Evolutionary conservation across 352 stramenopile genomes (phyloP), one percentile per base, ranked within the genome.

Genomic region (Thraustochytrium sp.): DNA sequence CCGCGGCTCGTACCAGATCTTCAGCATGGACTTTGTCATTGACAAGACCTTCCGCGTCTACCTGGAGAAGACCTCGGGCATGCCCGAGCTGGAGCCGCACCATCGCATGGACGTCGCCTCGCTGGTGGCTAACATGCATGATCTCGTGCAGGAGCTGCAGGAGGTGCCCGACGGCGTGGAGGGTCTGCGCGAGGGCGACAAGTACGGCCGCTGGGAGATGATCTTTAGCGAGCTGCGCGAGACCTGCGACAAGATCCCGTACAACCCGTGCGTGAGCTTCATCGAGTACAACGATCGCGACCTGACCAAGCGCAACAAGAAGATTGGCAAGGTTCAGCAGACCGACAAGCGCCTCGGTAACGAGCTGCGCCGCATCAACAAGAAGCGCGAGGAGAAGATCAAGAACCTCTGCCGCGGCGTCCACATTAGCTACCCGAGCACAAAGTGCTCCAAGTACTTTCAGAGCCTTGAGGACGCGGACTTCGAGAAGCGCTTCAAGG

Each of bases 251-350:
- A 84, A 84, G 38, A 73, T 80, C 49, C 31, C 84, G 1, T 84
- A 76, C 31, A 84, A 84, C 44, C 55, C 61, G 75, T 84, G 75
- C 61, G 31, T 84, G 23, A 56, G 11, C 9, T 84, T 84, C 13
- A 75, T 76, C 38, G 61, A 84, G 31, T 84, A 84, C 53, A 84
- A 76, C 49, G 75, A 84, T 26, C 85, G 65, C 64, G 59, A 84
- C 49, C 61, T 84, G 0, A 73, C 34, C 36, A 84, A 84, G 59
- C 26, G 29, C 13, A 84, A 84, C 61, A 42, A 44, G 23, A 84
- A 75, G 75, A 61, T 84, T 3, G 75, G 75, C 37, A 84, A 84
- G 51, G 75, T 84, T 3, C 75, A 84, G 44, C 29, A 48, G 29
- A 75, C 61, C 11, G 75, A 64, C 36, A 84, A 84, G 55, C 55